Conservation (phyloP, 257 asterid species). For the Ophiorrhiza pumila region DNA sequence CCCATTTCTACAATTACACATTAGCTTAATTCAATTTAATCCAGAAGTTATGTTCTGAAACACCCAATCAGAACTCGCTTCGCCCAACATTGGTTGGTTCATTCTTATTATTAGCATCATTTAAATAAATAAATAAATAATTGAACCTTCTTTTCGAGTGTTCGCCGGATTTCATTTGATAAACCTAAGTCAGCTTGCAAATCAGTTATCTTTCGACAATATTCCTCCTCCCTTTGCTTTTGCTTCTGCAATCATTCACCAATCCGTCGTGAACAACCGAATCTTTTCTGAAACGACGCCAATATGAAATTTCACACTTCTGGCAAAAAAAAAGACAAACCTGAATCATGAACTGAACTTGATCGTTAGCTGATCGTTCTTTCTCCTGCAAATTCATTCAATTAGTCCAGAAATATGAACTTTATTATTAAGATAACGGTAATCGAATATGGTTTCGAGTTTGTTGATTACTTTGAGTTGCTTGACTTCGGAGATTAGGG, state of each 20-base stretch:
- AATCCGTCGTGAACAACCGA: not conserved
- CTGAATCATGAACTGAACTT: slow-evolving; percentile 29
- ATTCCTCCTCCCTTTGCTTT: slow-evolving; percentile 36
- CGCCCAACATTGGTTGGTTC: no score
- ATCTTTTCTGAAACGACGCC: not conserved
- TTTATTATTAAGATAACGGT: not conserved
- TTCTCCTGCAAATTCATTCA: slow-evolving; percentile 32
- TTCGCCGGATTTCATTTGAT: slow-evolving; percentile 31
- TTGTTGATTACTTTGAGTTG: slow-evolving; percentile 34
- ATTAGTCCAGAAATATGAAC: not conserved
- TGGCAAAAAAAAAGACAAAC: slow-evolving; percentile 14
- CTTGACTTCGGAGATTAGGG: slow-evolving; percentile 36
- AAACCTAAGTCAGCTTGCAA: slow-evolving; percentile 29
- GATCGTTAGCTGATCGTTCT: slow-evolving; percentile 30
- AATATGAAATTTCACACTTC: not conserved
- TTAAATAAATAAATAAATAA: not conserved
- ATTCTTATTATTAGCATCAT: no score
- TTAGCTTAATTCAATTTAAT: not conserved
- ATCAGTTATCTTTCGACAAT: slow-evolving; percentile 17
- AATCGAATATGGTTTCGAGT: not conserved
- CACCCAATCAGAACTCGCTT: no score
- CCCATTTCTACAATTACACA: not conserved
- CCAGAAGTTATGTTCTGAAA: no score
- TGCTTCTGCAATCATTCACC: slow-evolving; percentile 28
- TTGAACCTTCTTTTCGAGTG: slow-evolving; percentile 39